These are phyloP conservation scores for Sarcodon aspratus DNA, from an alignment of 768 basidiomycete species.

Conservation along the genomic window DNA sequence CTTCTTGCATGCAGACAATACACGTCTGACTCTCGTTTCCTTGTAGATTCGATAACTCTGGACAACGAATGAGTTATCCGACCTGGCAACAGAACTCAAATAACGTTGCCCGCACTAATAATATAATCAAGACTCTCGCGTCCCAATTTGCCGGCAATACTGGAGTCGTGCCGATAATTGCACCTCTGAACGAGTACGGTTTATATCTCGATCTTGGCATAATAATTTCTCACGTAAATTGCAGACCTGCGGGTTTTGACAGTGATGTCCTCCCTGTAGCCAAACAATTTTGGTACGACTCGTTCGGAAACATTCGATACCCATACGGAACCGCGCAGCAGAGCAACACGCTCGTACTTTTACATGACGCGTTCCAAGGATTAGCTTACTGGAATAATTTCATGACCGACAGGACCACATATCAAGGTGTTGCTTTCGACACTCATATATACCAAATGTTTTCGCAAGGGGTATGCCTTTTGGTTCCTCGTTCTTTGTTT, in stretches of 20 bases:
- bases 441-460: constrained; percentile 78
- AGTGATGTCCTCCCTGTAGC: constrained; percentile 36
- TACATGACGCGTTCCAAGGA: constrained; percentile 75
- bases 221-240: too few relatives aligned
- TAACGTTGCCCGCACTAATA: constrained; percentile 58
- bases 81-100: constrained; percentile 57
- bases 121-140: constrained; percentile 52
- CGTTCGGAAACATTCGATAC: constrained; percentile 60
- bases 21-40: too few relatives aligned
- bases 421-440: constrained; percentile 63
- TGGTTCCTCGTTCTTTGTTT: too few relatives aligned
- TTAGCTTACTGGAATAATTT: constrained; percentile 19
- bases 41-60: constrained; percentile 61
- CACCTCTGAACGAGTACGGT: constrained; percentile 54
- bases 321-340: neutral
- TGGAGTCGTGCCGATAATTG: constrained; percentile 53
- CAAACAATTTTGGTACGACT: constrained; percentile 60
- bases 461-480: constrained; percentile 17
- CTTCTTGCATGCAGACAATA: too few relatives aligned
- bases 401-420: constrained; percentile 18
- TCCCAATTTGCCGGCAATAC: constrained; percentile 42
- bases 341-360: constrained; percentile 23
- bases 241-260: constrained; percentile 56
- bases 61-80: constrained; percentile 49
- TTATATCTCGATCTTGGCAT: too few relatives aligned